A percentile compares a stretch with the other conserved stretches of the same genome.
phyloP scores from a whole-genome alignment of 108 stramenopile species.

The Aurantiochytrium sp. region DNA sequence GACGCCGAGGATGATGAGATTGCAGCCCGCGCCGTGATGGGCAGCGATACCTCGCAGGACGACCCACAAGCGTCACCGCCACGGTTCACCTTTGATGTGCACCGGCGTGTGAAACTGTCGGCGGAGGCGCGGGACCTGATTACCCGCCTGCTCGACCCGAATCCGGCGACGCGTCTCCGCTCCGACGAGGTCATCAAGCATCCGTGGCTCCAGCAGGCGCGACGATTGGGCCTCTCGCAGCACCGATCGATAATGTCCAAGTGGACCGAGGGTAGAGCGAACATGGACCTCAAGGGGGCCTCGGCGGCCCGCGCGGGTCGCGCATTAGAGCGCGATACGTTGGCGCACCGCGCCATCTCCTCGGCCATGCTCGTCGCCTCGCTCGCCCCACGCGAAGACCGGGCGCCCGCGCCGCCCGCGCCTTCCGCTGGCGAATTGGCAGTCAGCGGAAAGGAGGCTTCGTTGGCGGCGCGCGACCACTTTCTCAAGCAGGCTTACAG shows the following conservation, averaged over 20 bases:
- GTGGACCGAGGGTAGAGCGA: not conserved
- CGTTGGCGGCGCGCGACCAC: not conserved
- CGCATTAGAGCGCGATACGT: not conserved
- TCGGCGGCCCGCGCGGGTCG: not conserved
- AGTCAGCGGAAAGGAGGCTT: not conserved
- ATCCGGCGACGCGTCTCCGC: not conserved
- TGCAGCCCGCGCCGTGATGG: not conserved
- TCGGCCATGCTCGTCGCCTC: not conserved
- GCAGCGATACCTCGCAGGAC: not conserved
- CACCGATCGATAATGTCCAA: not conserved
- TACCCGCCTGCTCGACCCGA: not conserved
- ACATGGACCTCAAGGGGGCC: not conserved
- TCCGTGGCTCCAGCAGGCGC: not conserved
- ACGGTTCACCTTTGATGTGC: not conserved
- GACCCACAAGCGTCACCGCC: not conserved
- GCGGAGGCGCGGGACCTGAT: not conserved
- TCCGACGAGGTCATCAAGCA: not conserved
- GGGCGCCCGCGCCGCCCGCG: no score
- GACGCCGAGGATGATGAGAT: not conserved
- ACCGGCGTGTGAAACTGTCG: not conserved
- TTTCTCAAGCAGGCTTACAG: not conserved
- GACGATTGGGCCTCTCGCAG: not conserved
- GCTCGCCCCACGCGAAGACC: not conserved
- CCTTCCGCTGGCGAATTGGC: no score
- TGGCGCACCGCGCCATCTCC: slow-evolving; percentile 2